Evolutionary conservation across 495 filamentous ascomycete species (phyloP).

Genomic region (Aspergillus sclerotiicarbonarius): DNA sequence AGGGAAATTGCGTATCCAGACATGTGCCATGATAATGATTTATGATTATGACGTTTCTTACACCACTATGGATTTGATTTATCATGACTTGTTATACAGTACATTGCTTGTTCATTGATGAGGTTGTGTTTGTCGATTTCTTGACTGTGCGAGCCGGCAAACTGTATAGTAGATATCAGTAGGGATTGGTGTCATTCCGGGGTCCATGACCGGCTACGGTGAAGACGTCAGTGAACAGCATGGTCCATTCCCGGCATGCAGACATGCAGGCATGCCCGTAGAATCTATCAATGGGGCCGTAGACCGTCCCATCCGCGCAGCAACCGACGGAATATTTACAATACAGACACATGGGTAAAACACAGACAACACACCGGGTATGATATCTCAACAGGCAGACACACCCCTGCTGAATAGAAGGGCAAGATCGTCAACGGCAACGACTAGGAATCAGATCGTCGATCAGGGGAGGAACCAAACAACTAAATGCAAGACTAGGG

Average conservation of each 20-base stretch:
- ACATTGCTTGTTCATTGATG: not conserved
- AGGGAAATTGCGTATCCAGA: not conserved
- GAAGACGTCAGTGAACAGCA: not conserved
- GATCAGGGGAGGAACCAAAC: not conserved
- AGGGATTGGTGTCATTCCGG: not conserved
- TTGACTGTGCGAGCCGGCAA: not conserved
- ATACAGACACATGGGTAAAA: not conserved
- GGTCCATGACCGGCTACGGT: no score
- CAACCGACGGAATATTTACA: not conserved
- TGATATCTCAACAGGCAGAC: not conserved
- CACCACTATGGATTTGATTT: not conserved
- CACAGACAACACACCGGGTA: not conserved
- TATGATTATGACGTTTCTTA: slow-evolving; percentile 5
- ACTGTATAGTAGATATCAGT: no score
- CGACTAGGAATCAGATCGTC: not conserved
- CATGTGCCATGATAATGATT: slow-evolving; percentile 1
- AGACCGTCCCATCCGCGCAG: not conserved
- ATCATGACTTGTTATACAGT: not conserved
- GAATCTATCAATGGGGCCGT: not conserved
- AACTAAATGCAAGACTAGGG: not conserved
- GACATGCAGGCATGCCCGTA: not conserved
- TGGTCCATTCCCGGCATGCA: not conserved
- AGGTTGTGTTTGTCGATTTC: not conserved
- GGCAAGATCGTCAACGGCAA: not conserved
- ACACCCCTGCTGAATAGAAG: not conserved